Conservation (phyloP, 768 basidiomycete species). For the Leucosporidium scottii region DNA sequence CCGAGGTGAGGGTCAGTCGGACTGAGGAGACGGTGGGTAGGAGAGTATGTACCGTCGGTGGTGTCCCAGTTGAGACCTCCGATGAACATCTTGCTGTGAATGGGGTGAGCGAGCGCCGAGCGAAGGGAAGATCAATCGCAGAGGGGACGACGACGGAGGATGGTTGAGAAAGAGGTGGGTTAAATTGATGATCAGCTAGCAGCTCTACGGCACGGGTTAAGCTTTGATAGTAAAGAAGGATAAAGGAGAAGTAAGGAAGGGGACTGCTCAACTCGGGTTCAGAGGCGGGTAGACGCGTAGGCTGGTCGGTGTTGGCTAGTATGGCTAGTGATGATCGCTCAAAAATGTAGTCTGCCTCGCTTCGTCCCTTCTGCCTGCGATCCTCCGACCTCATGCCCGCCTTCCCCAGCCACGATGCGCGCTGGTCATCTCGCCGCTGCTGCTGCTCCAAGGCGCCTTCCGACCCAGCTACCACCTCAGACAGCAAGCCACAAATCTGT, state of each 20-base stretch:
- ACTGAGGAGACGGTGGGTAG: slow-evolving; percentile 40
- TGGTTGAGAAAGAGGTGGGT: neutral
- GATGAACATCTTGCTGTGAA: slow-evolving; percentile 91
- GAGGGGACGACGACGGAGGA: slow-evolving; percentile 29
- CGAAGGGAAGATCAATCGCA: slow-evolving; percentile 46
- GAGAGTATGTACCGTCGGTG: slow-evolving; percentile 73
- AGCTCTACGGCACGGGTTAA: slow-evolving; percentile 19
- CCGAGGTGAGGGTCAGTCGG: no score
- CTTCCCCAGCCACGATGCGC: neutral
- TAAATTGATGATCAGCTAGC: slow-evolving; percentile 24
- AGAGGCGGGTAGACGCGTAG: no score
- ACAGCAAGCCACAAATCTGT: no score
- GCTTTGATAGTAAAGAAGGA: neutral
- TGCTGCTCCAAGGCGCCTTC: neutral
- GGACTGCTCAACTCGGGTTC: neutral
- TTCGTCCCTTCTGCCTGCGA: neutral
- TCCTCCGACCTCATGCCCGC: neutral
- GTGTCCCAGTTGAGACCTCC: slow-evolving; percentile 99
- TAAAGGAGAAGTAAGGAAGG: neutral
- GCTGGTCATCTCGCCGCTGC: neutral
- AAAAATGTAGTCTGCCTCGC: neutral
- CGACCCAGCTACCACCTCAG: neutral
- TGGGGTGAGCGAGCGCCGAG: slow-evolving; percentile 19
- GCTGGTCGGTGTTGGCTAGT: neutral
- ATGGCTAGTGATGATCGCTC: neutral